A percentile compares a stretch with the other conserved stretches of the same genome.
Conservation (phyloP, 345 rosid species). For the Hypericum androsaemum region DNA sequence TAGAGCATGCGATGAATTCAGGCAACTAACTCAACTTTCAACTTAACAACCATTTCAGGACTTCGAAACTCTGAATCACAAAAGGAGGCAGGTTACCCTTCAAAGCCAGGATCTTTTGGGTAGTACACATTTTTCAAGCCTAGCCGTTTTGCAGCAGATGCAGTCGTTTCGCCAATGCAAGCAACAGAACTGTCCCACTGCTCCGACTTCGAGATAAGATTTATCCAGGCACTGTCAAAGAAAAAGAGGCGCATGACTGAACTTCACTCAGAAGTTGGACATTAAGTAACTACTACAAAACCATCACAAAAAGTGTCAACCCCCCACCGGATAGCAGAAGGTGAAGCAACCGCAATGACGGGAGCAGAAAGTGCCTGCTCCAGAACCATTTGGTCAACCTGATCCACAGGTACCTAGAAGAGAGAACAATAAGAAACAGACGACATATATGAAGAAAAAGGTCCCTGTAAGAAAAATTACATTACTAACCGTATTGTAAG, state of each 20-base stretch:
- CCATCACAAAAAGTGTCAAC: not conserved
- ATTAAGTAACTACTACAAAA: not conserved
- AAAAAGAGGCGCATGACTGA: constrained; percentile 12
- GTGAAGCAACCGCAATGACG: constrained; percentile 86
- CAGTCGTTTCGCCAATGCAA: constrained; percentile 96
- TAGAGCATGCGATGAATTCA: not conserved
- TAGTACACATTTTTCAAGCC: constrained; percentile 65
- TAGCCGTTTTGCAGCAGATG: constrained; percentile 61
- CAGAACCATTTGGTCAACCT: constrained; percentile 50
- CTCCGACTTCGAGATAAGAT: constrained; percentile 44
- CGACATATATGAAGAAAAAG: not conserved
- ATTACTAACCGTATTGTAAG: constrained; percentile 82
- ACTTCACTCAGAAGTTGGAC: too few relatives aligned
- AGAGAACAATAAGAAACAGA: constrained; percentile 12
- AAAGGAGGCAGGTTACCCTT: constrained; percentile 50
- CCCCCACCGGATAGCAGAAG: constrained; percentile 67
- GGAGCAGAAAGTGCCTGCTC: constrained; percentile 61
- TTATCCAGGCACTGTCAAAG: constrained; percentile 60
- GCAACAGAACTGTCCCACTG: constrained; percentile 59
- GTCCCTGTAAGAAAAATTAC: not conserved
- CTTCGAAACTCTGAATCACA: not conserved
- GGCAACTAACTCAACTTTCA: not conserved
- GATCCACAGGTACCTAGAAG: constrained; percentile 57
- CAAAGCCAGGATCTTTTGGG: constrained; percentile 73
- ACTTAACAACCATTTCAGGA: too few relatives aligned